Evolutionary conservation across 2,329 filamentous ascomycete species (phyloP), one percentile per base, ranked within the genome.

Genomic region (Neonectria magnoliae): DNA sequence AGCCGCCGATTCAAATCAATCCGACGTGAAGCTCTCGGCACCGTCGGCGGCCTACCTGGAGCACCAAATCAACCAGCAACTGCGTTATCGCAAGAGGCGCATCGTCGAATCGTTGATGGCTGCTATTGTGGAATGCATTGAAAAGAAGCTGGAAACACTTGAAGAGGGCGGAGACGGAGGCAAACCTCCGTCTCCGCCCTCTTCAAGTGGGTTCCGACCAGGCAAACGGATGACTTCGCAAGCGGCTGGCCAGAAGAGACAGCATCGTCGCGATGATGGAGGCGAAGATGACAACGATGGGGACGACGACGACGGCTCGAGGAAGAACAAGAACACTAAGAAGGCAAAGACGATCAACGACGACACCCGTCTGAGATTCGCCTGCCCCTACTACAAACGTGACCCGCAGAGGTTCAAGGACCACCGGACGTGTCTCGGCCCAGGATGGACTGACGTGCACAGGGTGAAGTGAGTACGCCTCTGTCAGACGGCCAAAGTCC

Each of bases 371-470:
- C 65, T 64, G 16, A 74, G 71, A 29, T 76, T 76, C 36, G 79
- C 78, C 13, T 81, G 79, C 20, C 79, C 79, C 2, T 80, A 76
- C 56, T 76, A 76, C 62, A 78, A 81, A 54, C 71, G 73, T 16
- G 73, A 80, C 29, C 78, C 78, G 1, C 63, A 68, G 33, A 69
- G 33, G 29, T 75, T 72, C 38, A 67, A 64, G 5, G 65, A 51
- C 1, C 63, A 60, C 29, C 68, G 71, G 22, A 74, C 71, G 2
- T 76, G 74, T 10, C 68, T 67, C 22, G 66, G 69, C 6, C 72
- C 73, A 13, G 71, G 73, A 52, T 76, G 73, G 68, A 22, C 41
- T 1, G 60, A 68, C 3, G 20, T 73, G 8, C 60, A 70, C 48
- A 65, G 73, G 25, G 42, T 76, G 22, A 75, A 76, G 73, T 75